Conservation (phyloP, 257 asterid genomes). For the Capsicum baccatum region DNA sequence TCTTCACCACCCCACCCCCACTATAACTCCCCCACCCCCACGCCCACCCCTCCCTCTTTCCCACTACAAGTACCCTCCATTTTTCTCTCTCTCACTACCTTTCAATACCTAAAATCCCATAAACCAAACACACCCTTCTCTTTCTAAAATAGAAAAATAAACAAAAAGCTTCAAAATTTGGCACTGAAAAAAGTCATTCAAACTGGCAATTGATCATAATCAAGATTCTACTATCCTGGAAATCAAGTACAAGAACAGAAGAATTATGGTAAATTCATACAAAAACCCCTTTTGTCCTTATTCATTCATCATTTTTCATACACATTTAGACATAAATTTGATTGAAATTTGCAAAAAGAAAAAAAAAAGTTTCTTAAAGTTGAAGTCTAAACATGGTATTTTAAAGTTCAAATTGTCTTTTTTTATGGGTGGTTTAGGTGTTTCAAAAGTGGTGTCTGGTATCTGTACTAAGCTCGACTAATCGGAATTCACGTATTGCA, state of each 20-base stretch:
- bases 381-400: neutral
- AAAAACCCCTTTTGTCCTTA: too few relatives aligned
- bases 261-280: slow-evolving; percentile 61
- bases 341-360: too few relatives aligned
- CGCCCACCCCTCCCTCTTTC: neutral
- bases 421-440: neutral
- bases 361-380: neutral
- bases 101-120: neutral
- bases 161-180: slow-evolving; percentile 22
- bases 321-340: neutral
- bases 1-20: too few relatives aligned
- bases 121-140: neutral
- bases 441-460: neutral
- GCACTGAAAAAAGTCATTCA: slow-evolving; percentile 27
- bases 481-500: neutral
- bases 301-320: too few relatives aligned
- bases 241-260: slow-evolving; percentile 68
- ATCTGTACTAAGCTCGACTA: neutral
- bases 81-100: slow-evolving; percentile 18
- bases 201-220: slow-evolving; percentile 78
- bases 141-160: neutral
- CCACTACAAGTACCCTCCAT: slow-evolving; percentile 47
- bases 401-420: neutral
- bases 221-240: slow-evolving; percentile 63
- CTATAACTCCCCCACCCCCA: neutral